These are phyloP conservation scores for Hypoxylon sp. DNA, from an alignment of 2,329 filamentous ascomycete species.

Conservation along the genomic window DNA sequence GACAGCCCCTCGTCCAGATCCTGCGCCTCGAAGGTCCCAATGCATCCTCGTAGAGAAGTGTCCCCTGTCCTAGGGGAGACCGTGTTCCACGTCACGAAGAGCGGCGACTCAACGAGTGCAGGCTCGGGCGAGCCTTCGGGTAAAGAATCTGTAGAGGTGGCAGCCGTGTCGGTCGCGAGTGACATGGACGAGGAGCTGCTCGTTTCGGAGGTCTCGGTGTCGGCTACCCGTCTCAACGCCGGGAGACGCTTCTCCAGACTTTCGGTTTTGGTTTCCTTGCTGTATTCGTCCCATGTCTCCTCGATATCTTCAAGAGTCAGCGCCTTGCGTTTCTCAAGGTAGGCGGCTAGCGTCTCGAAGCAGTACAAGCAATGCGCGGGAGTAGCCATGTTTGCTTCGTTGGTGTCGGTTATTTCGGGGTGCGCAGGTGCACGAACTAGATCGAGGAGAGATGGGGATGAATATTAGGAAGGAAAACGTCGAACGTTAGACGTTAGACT, in stretches of 20 bases:
- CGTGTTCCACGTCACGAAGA: conserved; percentile 97
- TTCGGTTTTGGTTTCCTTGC: conserved; percentile 35
- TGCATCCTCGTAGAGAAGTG: conserved; percentile 86
- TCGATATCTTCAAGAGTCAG: conserved; percentile 75
- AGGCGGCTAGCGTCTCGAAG: conserved; percentile 85
- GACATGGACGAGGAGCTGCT: conserved; percentile 47
- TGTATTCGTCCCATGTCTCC: conserved; percentile 64
- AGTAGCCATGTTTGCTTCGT: conserved; percentile 74
- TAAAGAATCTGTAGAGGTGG: conserved; percentile 55
- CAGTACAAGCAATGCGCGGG: conserved; percentile 88
- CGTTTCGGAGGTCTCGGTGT: conserved; percentile 42
- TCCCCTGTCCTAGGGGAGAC: conserved; percentile 63
- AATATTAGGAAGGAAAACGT: too few relatives aligned
- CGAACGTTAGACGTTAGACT: too few relatives aligned
- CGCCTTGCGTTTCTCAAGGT: conserved; percentile 74
- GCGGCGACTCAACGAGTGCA: conserved; percentile 65
- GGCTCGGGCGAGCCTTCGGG: conserved; percentile 43
- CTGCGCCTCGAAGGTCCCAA: conserved; percentile 88
- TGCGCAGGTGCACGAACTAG: too few relatives aligned
- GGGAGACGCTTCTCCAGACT: conserved; percentile 47
- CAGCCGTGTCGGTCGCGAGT: conserved; percentile 52
- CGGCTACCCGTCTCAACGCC: conserved; percentile 39
- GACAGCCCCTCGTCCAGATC: conserved; percentile 76
- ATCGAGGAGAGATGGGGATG: too few relatives aligned
- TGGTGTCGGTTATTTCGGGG: conserved; percentile 5